Evolutionary conservation across 345 rosid species (phyloP).

Genomic region (Geranium rotundifolium): DNA sequence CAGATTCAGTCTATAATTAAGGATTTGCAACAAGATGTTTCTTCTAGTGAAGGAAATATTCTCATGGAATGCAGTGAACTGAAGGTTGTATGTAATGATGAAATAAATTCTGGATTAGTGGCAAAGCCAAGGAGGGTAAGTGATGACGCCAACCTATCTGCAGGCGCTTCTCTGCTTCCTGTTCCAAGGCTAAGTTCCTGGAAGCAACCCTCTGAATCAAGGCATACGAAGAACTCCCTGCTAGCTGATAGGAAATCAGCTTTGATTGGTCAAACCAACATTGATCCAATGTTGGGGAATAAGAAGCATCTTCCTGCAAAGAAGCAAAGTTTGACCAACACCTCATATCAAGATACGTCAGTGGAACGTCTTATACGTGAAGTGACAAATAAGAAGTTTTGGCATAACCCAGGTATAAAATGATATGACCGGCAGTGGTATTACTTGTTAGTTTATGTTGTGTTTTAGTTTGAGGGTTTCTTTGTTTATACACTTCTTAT

Average conservation of each 20-base stretch:
- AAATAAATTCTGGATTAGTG: conserved; percentile 33
- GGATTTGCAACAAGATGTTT: conserved; percentile 53
- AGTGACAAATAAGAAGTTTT: conserved; percentile 85
- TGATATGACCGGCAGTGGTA: not conserved
- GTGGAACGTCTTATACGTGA: conserved; percentile 98
- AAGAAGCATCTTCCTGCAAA: conserved; percentile 60
- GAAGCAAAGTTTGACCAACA: conserved; percentile 32
- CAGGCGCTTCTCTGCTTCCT: conserved; percentile 37
- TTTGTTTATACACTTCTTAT: too few species aligned
- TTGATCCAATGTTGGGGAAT: conserved; percentile 54
- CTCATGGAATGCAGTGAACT: conserved; percentile 38
- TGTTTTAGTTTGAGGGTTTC: not conserved
- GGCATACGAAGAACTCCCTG: conserved; percentile 39
- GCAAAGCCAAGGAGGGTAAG: conserved; percentile 51
- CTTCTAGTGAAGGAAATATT: conserved; percentile 40
- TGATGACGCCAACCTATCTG: conserved; percentile 41
- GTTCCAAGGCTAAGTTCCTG: conserved; percentile 68
- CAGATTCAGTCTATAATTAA: conserved; percentile 25
- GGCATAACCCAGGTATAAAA: conserved; percentile 71
- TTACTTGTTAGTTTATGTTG: not conserved
- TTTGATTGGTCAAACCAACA: conserved; percentile 39
- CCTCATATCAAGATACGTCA: conserved; percentile 79
- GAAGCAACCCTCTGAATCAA: conserved; percentile 60
- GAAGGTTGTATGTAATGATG: conserved; percentile 60
- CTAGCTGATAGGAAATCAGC: conserved; percentile 49